Evolutionary conservation across 1,284 basidiomycete genomes (phyloP).

Genomic region (Heterobasidion irregulare): DNA sequence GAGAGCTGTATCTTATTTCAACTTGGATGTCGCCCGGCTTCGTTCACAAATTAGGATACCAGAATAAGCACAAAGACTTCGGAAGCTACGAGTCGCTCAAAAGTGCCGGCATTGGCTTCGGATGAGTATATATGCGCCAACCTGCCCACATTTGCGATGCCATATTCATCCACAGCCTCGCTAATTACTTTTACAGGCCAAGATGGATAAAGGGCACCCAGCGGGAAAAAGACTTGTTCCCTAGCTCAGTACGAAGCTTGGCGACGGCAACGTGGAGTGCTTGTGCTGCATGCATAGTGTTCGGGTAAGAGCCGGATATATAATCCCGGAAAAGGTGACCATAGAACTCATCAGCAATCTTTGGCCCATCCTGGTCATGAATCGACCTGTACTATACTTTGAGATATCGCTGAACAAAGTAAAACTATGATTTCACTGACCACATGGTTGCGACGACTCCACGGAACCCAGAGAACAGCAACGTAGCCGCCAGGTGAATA

Average conservation of each 20-base stretch:
- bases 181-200: background rate
- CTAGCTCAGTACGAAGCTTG: background rate
- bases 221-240: background rate
- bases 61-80: too few relatives aligned
- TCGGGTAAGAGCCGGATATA: background rate
- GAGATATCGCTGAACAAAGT: background rate
- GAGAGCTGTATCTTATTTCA: too few relatives aligned
- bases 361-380: slow-evolving; percentile 8
- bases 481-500: slow-evolving; percentile 17
- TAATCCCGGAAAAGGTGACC: background rate
- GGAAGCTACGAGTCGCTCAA: too few relatives aligned
- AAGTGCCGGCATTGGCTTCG: too few relatives aligned
- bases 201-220: background rate
- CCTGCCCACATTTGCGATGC: too few relatives aligned
- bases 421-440: background rate
- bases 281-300: background rate
- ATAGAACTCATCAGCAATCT: slow-evolving; percentile 9
- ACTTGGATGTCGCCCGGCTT: too few relatives aligned
- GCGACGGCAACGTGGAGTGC: background rate
- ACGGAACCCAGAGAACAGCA: slow-evolving; percentile 16
- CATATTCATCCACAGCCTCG: too few relatives aligned
- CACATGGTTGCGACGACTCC: slow-evolving; percentile 17
- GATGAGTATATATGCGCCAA: too few relatives aligned
- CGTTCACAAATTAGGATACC: too few relatives aligned
- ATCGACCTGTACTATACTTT: slow-evolving; percentile 5